Percentiles rank a stretch among this genome's conserved stretches.
Conservation (phyloP, 108 stramenopile species). For the Nitzschia sp. region DNA sequence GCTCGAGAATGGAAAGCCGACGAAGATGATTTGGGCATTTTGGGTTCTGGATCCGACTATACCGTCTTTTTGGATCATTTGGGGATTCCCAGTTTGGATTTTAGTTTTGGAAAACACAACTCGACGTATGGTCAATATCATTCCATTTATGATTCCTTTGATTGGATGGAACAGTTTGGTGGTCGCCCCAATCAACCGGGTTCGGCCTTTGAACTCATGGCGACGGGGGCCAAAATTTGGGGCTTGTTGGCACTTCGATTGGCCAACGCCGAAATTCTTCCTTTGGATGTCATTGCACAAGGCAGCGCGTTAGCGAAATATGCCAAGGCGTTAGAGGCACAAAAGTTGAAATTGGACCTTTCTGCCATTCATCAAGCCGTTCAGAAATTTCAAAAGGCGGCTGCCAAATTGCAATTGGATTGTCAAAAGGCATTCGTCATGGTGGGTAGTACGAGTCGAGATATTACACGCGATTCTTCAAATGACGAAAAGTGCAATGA, state of each 20-base stretch:
- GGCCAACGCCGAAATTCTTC: constrained; percentile 44
- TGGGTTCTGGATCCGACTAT: constrained; percentile 71
- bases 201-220: constrained; percentile 49
- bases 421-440: background rate
- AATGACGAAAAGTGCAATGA: constrained; percentile 42
- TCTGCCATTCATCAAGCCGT: constrained; percentile 12
- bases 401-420: constrained; percentile 9
- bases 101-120: constrained; percentile 35
- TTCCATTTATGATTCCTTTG: constrained; percentile 65
- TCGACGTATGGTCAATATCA: constrained; percentile 66
- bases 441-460: background rate
- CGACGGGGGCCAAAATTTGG: constrained; percentile 53
- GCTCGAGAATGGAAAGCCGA: background rate
- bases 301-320: constrained; percentile 49
- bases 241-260: constrained; percentile 57
- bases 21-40: constrained; percentile 41
- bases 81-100: constrained; percentile 62
- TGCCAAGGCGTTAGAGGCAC: constrained; percentile 24
- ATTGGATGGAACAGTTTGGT: constrained; percentile 50
- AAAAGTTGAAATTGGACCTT: constrained; percentile 3
- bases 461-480: background rate
- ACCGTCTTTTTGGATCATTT: constrained; percentile 72
- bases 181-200: constrained; percentile 38
- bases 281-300: constrained; percentile 51
- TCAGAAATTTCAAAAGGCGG: constrained; percentile 11